Base-by-base conservation (phyloP, 2,329 filamentous ascomycete genomes). In the Stromatinia cepivora region DNA sequence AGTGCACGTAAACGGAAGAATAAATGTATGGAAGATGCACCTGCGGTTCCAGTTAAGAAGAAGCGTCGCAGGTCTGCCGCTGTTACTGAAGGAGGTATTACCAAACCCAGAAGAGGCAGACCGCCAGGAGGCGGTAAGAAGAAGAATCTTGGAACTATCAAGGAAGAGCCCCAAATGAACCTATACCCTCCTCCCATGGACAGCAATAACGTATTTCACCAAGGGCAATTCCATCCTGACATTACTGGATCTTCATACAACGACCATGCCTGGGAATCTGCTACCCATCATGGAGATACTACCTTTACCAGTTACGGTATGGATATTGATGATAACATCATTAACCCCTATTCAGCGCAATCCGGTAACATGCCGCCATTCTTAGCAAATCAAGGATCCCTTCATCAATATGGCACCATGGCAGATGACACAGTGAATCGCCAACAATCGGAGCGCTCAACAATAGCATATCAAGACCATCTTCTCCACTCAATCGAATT, bases 71-170 rank as follows among this genome's bases (percentile, higher is more conserved):
- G 25, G n/a, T 34, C 36, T 46, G 7, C 50, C 9, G 9, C 53
- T 11, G 36, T 45, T 20, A 11, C 50, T 4, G 22, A 13, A 57
- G 46, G 61, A 39, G 46, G 61, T 0, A 28, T 39, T 28, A 39
- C 46, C 34, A 63, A 63, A 22, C 61, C 61, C 20, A 63, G n/a
- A 36, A 66, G 63, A 66, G 63, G 63, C 11, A 66, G 63, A n/a
- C 63, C 63, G 17, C 48, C 48, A 8, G 63, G 63, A 34, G 48
- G 15, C 20, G 11, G 48, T 15, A 66, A 45, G 34, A 53, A 56
- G 50, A 66, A 66, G 36, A 65, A 56, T 45, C 20, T 66, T 20
- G 63, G 10, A n/a, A 36, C 28, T 17, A 45, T 66, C 20, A 22
- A 45, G 39, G 63, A 53, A 57, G 50, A 56, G 20, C 6, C n/a